Evolutionary conservation across 257 asterid species (phyloP).

Genomic region (Solanum bulbocastanum): DNA sequence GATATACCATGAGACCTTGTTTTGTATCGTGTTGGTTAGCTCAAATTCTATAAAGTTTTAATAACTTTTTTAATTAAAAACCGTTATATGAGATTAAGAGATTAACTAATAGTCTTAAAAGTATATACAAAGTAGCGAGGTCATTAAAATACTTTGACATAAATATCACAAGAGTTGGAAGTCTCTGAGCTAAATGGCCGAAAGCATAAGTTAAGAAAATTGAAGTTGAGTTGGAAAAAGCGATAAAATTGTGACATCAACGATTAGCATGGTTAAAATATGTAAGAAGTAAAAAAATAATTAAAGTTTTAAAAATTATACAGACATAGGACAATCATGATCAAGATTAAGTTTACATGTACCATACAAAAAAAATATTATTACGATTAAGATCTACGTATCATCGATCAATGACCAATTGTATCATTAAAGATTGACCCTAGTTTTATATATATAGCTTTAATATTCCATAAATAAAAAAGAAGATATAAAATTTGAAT

Average conservation of each 20-base stretch:
- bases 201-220: background rate
- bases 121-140: background rate
- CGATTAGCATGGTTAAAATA: background rate
- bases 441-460: background rate
- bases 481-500: background rate
- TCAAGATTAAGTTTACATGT: background rate
- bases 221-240: background rate
- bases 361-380: too few species aligned
- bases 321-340: background rate
- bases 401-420: background rate
- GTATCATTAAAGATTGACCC: background rate
- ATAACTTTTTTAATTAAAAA: background rate
- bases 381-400: background rate
- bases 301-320: background rate
- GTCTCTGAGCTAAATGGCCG: background rate
- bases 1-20: background rate
- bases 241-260: background rate
- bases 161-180: background rate
- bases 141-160: background rate
- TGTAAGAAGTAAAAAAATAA: background rate
- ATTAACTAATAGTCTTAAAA: background rate
- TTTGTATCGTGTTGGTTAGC: background rate
- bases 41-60: background rate
- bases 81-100: background rate
- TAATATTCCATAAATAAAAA: background rate